Evolutionary conservation across 2,329 filamentous ascomycete species (phyloP).

Genomic region (Endocalyx cinctus): DNA sequence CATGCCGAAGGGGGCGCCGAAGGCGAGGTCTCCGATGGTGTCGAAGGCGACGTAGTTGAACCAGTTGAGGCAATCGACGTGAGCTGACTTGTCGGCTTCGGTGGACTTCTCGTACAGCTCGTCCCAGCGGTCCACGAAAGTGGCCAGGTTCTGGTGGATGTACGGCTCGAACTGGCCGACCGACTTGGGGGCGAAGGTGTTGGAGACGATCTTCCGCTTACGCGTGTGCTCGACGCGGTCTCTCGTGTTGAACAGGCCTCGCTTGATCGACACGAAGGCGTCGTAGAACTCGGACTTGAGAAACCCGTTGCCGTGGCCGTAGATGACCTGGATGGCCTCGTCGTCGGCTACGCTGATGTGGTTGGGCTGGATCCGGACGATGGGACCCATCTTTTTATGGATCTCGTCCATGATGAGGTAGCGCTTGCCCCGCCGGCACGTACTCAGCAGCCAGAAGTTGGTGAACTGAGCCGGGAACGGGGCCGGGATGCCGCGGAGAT

Average conservation of each 20-base stretch:
- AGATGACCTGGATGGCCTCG: conserved; percentile 69
- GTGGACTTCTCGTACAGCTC: conserved; percentile 45
- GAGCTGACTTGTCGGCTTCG: conserved; percentile 49
- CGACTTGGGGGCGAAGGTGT: conserved; percentile 80
- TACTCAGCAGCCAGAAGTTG: conserved; percentile 74
- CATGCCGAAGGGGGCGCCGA: conserved; percentile 81
- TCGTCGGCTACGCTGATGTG: conserved; percentile 80
- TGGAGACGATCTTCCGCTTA: conserved; percentile 83
- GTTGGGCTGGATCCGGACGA: conserved; percentile 79
- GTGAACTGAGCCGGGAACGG: conserved; percentile 63
- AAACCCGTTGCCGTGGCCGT: conserved; percentile 76
- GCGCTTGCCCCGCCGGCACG: conserved; percentile 60
- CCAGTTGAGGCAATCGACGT: conserved; percentile 73
- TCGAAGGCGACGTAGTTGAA: conserved; percentile 65
- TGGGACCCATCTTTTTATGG: conserved; percentile 71
- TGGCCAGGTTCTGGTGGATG: conserved; percentile 73
- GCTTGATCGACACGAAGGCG: conserved; percentile 80
- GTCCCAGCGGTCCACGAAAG: conserved; percentile 71
- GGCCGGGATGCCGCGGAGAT: conserved; percentile 52
- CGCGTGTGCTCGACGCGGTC: conserved; percentile 77
- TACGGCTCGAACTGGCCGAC: conserved; percentile 84
- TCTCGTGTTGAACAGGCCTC: conserved; percentile 86
- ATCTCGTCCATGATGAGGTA: conserved; percentile 62
- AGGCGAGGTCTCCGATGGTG: conserved; percentile 56
- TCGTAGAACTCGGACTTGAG: conserved; percentile 83